These are phyloP conservation scores for Zopfochytrium polystomum DNA, from an alignment of 371 early-diverging fungal genomes.

Conservation along the genomic window DNA sequence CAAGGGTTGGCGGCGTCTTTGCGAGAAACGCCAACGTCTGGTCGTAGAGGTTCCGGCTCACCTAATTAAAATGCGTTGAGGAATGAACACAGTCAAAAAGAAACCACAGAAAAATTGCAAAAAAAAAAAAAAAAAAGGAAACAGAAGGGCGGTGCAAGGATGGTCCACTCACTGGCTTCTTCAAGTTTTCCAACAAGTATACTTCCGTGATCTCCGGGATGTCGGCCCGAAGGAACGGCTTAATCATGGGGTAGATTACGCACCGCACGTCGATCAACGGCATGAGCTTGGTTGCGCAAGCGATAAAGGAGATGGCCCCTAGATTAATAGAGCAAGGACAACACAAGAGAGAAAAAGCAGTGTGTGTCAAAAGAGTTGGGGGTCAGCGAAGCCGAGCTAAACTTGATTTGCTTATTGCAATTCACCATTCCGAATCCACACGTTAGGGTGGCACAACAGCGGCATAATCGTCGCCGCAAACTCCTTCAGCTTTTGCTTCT, in stretches of 20 bases:
- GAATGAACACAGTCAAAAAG: not conserved
- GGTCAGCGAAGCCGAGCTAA: constrained; percentile 7
- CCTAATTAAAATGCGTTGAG: too few relatives aligned
- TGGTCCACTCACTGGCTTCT: constrained; percentile 59
- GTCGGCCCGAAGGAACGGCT: constrained; percentile 67
- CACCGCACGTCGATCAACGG: constrained; percentile 75
- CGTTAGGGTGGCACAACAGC: constrained; percentile 77
- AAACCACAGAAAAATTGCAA: too few relatives aligned
- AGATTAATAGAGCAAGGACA: constrained; percentile 1
- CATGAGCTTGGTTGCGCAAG: constrained; percentile 62
- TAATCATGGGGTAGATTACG: constrained; percentile 70
- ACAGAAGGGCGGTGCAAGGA: not conserved
- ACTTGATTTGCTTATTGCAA: not conserved
- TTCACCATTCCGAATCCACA: constrained; percentile 73
- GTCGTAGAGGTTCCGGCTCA: constrained; percentile 39
- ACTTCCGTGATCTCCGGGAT: constrained; percentile 65
- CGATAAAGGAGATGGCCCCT: constrained; percentile 73
- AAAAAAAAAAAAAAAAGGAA: not conserved
- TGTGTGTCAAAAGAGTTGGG: too few relatives aligned
- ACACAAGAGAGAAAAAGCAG: too few relatives aligned
- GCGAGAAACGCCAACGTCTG: constrained; percentile 34
- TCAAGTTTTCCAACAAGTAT: constrained; percentile 60
- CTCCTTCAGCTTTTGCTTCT: constrained; percentile 75
- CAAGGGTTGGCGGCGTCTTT: constrained; percentile 1
- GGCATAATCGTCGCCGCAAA: constrained; percentile 66